A percentile compares a stretch with the other conserved stretches of the same genome.
These are phyloP conservation scores for Solanum etuberosum DNA, from an alignment of 257 asterid genomes.

Conservation along the genomic window DNA sequence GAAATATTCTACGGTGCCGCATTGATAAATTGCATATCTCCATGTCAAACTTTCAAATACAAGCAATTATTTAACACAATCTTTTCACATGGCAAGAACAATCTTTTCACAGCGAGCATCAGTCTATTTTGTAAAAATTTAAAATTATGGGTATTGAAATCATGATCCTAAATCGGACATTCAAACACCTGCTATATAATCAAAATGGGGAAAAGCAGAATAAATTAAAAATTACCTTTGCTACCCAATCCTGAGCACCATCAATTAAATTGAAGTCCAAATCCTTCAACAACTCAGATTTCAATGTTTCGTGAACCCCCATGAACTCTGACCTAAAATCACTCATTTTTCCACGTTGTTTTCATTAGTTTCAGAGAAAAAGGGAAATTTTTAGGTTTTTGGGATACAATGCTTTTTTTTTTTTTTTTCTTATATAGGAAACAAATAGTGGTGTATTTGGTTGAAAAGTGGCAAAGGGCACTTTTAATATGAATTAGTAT, in stretches of 20 bases:
- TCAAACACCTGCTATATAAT: background rate
- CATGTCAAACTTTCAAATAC: background rate
- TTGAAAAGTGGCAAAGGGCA: background rate
- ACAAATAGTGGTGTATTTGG: background rate
- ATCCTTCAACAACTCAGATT: background rate
- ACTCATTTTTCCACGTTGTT: background rate
- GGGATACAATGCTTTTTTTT: background rate
- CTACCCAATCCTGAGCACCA: background rate
- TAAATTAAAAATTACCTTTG: background rate
- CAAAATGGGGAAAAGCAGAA: background rate
- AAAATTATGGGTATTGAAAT: background rate
- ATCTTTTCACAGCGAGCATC: background rate
- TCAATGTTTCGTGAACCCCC: background rate
- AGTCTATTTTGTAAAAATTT: background rate
- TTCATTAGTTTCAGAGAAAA: background rate
- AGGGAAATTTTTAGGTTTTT: background rate
- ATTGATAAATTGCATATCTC: background rate
- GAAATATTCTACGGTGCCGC: background rate
- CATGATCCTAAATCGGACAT: background rate
- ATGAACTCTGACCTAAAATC: background rate
- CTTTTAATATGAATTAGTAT: background rate
- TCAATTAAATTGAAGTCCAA: background rate
- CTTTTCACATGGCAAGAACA: background rate
- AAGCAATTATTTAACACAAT: background rate
- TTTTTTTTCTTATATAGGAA: background rate